Percentiles rank a stretch among this genome's conserved stretches.
These are phyloP conservation scores for Coemansia sp. DNA, from an alignment of 192 early-diverging fungal genomes.

Conservation along the genomic window DNA sequence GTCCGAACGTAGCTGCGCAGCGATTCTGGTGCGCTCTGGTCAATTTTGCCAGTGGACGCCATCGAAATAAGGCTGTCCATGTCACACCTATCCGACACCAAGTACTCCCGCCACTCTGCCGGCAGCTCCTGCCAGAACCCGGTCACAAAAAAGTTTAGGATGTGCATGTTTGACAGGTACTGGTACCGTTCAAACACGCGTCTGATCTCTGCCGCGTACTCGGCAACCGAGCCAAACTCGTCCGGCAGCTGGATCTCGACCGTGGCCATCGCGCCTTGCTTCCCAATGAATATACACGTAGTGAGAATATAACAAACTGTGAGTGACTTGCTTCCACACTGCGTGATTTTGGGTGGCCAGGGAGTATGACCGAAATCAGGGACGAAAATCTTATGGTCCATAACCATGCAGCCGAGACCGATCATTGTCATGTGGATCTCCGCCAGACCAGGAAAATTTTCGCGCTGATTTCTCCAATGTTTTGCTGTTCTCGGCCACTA, in stretches of 20 bases:
- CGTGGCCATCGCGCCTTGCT: background rate
- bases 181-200: conserved; percentile 11
- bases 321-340: no score
- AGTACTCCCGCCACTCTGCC: conserved; percentile 33
- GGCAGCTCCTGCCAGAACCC: conserved; percentile 30
- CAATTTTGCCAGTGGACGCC: conserved; percentile 20
- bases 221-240: conserved; percentile 19
- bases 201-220: conserved; percentile 23
- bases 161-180: conserved; percentile 34
- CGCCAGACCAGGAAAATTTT: background rate
- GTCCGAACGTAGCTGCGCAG: conserved; percentile 24
- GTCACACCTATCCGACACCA: conserved; percentile 12
- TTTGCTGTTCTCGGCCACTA: background rate
- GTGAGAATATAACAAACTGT: no score
- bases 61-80: conserved; percentile 24
- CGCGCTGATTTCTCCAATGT: background rate
- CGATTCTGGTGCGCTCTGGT: conserved; percentile 11
- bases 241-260: conserved; percentile 19
- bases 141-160: conserved; percentile 41
- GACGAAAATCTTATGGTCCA: no score
- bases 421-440: no score
- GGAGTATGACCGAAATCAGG: no score
- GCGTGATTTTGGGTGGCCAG: no score
- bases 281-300: background rate
- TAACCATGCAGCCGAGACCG: no score